Evolutionary conservation across 768 basidiomycete species (phyloP), one percentile per base, ranked within the genome.

Genomic region (Lentinula detonsa): DNA sequence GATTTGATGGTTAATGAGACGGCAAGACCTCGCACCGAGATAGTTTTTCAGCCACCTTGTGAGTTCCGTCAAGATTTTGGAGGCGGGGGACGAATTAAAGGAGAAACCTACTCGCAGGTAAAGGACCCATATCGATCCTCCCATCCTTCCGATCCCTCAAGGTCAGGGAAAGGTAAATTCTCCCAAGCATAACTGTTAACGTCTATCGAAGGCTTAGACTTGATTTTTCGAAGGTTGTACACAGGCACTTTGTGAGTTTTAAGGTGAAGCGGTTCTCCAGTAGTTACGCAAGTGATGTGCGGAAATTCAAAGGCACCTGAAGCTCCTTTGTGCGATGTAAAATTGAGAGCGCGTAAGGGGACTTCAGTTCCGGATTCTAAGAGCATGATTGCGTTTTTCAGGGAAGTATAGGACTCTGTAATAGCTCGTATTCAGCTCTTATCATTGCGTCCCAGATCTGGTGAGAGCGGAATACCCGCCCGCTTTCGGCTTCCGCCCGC

Each of bases 231-330:
- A 34, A 61, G 54, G 33, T 61, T 53, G 23, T 61, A 35, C 1
- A 61, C 21, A 8, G 60, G 60, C 10, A 61, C 60, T 21, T 43
- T 42, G n/a, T 61, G 60, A 4, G 60, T 21, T 13, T 31, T 57
- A 15, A 61, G 42, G 4, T 61, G 45, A 11, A 61, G 53, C 13
- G 35, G 40, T 54, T 57, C 40, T 33, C 60, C 59, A 40, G 52
- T 43, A 23, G 35, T n/a, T 39, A 61, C 18, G 23, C 53, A 28
- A 11, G 60, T 61, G 28, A 61, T 53, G 13, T 56, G 55, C 21
- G 60, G 60, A 42, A 61, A 61, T 39, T 56, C 53, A 33, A 61
- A 61, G 11, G 59, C 59, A 37, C 48, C 60, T 11, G 60, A 15
- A 15, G 23, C 37, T 3, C 18, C 35, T 21, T 52, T 60, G 18